phyloP scores from a whole-genome alignment of 495 filamentous ascomycete species.

The Aspergillus taichungensis region DNA sequence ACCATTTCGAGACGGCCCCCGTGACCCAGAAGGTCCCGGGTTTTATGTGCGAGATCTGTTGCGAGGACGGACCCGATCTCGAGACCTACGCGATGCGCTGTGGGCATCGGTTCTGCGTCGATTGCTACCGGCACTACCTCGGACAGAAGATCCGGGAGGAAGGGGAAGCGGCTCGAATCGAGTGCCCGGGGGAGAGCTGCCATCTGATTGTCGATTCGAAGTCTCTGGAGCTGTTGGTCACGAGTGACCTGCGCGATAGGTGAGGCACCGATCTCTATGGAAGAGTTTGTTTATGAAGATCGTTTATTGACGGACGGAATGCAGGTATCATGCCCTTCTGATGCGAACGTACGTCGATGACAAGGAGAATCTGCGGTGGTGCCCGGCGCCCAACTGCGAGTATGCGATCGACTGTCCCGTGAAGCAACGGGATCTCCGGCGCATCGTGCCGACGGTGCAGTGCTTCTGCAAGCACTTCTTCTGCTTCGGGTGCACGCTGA shows the following conservation, averaged over 20 bases:
- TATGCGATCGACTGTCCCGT: conserved; percentile 85
- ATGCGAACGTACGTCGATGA: conserved; percentile 96
- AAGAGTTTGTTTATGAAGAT: not conserved
- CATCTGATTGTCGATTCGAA: conserved; percentile 85
- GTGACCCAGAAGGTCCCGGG: conserved; percentile 60
- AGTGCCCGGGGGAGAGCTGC: conserved; percentile 83
- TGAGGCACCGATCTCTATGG: conserved; percentile 19
- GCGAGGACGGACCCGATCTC: conserved; percentile 73
- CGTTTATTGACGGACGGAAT: conserved; percentile 6
- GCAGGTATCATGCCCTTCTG: conserved; percentile 74
- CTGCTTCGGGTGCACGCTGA: conserved; percentile 92
- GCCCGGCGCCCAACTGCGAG: conserved; percentile 88
- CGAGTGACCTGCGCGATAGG: conserved; percentile 60
- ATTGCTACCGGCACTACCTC: conserved; percentile 89
- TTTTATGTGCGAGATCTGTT: conserved; percentile 93
- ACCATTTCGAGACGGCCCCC: conserved; percentile 50
- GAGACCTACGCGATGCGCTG: conserved; percentile 92
- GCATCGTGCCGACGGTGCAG: conserved; percentile 79
- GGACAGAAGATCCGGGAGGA: conserved; percentile 87
- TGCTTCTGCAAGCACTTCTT: conserved; percentile 80
- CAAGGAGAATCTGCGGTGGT: conserved; percentile 91
- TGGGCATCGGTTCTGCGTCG: conserved; percentile 87
- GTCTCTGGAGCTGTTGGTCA: conserved; percentile 75
- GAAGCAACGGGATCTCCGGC: conserved; percentile 73
- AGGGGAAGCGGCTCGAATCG: conserved; percentile 88